Evolutionary conservation across 352 stramenopile genomes (phyloP).

Genomic region (Phytophthora vignae): DNA sequence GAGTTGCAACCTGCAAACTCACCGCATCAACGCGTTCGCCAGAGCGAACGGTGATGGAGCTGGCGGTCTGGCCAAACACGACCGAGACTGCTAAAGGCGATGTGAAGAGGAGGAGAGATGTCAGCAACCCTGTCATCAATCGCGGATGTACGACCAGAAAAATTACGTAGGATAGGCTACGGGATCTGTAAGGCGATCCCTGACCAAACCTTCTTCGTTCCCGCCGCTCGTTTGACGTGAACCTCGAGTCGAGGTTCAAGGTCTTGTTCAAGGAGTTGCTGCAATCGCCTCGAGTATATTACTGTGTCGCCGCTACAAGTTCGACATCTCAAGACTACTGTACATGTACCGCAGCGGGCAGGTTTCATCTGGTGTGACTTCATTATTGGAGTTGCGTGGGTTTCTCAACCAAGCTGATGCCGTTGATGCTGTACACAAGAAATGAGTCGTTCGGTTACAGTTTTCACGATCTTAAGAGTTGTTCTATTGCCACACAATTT

Average conservation of each 20-base stretch:
- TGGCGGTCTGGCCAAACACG: conserved; percentile 13
- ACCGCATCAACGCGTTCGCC: conserved; percentile 19
- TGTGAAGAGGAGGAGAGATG: neutral
- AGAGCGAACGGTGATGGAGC: conserved; percentile 19
- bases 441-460: neutral
- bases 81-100: too few species aligned
- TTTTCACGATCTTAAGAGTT: neutral
- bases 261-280: neutral
- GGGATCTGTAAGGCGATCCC: conserved; percentile 2
- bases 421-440: too few species aligned
- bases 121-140: neutral
- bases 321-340: too few species aligned
- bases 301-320: neutral
- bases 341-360: too few species aligned
- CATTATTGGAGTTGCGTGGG: too few species aligned
- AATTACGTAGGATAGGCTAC: neutral
- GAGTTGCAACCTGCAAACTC: conserved; percentile 12
- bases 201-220: neutral
- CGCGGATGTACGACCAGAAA: conserved; percentile 1
- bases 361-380: too few species aligned
- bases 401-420: too few species aligned
- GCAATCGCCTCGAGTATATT: neutral
- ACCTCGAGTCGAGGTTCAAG: neutral
- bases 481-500: neutral
- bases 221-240: too few species aligned